Evolutionary conservation across 257 asterid genomes (phyloP).

Genomic region (Penstemon eatonii): DNA sequence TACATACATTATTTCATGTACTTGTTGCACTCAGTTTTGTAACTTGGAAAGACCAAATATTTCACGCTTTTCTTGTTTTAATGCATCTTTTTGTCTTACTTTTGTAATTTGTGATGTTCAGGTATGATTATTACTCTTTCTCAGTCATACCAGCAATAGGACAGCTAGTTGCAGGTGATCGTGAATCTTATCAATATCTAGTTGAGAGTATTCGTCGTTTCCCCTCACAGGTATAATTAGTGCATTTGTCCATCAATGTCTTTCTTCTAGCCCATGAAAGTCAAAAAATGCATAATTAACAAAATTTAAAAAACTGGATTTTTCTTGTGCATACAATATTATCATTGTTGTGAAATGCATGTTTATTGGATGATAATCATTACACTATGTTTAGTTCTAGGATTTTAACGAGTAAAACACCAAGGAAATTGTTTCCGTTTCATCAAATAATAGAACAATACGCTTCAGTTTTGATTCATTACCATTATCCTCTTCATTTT

Average conservation of each 20-base stretch:
- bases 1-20: constrained; percentile 8
- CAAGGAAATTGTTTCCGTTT: too few species aligned
- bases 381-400: not conserved
- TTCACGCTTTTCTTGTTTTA: not conserved
- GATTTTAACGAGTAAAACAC: too few species aligned
- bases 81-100: not conserved
- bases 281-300: not conserved
- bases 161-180: constrained; percentile 83
- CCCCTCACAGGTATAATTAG: constrained; percentile 69
- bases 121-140: constrained; percentile 92
- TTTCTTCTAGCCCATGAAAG: not conserved
- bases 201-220: constrained; percentile 90
- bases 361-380: not conserved
- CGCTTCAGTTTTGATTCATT: too few species aligned
- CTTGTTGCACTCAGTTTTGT: not conserved
- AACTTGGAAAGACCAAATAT: not conserved
- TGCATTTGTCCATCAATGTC: not conserved
- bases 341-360: constrained; percentile 4
- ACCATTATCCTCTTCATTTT: too few species aligned
- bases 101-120: constrained; percentile 30
- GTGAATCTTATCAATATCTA: constrained; percentile 79
- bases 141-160: constrained; percentile 83
- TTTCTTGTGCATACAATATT: not conserved
- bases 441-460: too few species aligned
- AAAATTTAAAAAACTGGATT: not conserved